Percentiles rank a stretch among this genome's conserved stretches.
Evolutionary conservation across 2,329 filamentous ascomycete genomes (phyloP).

Genomic region (Amesomyces nigricolor): DNA sequence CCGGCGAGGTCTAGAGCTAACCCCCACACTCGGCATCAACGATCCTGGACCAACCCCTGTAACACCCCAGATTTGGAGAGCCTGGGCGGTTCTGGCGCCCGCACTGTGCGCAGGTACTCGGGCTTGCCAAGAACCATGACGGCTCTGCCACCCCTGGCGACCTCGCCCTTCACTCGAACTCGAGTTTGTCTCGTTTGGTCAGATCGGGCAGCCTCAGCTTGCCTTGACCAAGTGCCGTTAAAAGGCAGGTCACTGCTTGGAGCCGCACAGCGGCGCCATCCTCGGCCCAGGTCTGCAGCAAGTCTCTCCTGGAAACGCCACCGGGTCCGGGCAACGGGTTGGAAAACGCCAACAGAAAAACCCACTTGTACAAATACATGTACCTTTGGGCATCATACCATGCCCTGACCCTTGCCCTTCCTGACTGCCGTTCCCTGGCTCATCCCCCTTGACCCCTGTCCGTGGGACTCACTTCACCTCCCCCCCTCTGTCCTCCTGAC

Average conservation of each 20-base stretch:
- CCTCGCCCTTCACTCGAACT: slow-evolving; percentile 16
- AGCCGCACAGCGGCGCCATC: slow-evolving; percentile 18
- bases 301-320: slow-evolving; percentile 18
- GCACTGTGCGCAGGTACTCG: slow-evolving; percentile 26
- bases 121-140: slow-evolving; percentile 17
- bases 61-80: slow-evolving; percentile 19
- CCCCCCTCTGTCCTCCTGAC: slow-evolving; percentile 6
- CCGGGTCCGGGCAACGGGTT: slow-evolving; percentile 13
- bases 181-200: neutral
- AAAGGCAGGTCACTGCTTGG: slow-evolving; percentile 13
- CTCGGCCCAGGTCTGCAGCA: slow-evolving; percentile 15
- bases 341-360: slow-evolving; percentile 16
- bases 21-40: slow-evolving; percentile 26
- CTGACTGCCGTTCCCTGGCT: slow-evolving; percentile 20
- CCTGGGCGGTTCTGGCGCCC: slow-evolving; percentile 13
- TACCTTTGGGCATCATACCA: slow-evolving; percentile 18
- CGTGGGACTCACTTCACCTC: slow-evolving; percentile 9
- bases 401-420: slow-evolving; percentile 13
- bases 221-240: slow-evolving; percentile 7
- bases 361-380: neutral
- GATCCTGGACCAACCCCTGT: slow-evolving; percentile 20
- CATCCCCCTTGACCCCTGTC: slow-evolving; percentile 14
- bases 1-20: slow-evolving; percentile 17
- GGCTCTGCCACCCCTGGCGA: slow-evolving; percentile 12
- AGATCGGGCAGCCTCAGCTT: slow-evolving; percentile 6